Evolutionary conservation across 2,329 filamentous ascomycete genomes (phyloP), one percentile per base, ranked within the genome.

Genomic region (Penicillium glabrum): DNA sequence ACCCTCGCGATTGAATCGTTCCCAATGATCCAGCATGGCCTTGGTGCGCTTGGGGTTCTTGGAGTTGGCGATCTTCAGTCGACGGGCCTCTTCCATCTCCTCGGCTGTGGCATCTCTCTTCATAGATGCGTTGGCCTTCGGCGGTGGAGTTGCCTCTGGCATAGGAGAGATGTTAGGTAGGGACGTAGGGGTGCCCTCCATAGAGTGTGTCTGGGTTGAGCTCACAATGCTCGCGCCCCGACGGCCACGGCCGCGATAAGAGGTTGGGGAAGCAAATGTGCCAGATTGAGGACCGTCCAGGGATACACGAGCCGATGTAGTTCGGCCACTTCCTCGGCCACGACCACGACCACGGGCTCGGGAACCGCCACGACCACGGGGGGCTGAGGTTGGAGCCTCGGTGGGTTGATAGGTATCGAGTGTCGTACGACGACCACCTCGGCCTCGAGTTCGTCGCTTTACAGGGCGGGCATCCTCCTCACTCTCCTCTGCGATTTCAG

Each of bases 1-100:
- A 29, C 75, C 75, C 62, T 76, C 75, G 13, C 68, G 65, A 53
- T 77, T 77, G 66, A 77, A 78, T 24, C 75, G 73, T 21, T 69
- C 73, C 75, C 75, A 78, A 60, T 78, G 75, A 56, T 77, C 73
- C 26, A 78, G 69, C 75, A 78, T 78, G 44, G 75, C 75, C 60
- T 77, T 74, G 9, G 75, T 78, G 27, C 75, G 69, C 56, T 75
- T 76, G 5, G 75, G 75, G 48, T 78, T 77, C 63, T 77, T 77
- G 21, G 75, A 77, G 53, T 77, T 75, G 44, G 69, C 67, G 44
- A 78, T 77, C 59, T 77, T 76, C 48, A 72, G 64, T 19, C 67
- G 72, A 46, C 72, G 70, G 19, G 69, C 70, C 29, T 71, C 60
- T 45, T 75, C 73, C 3, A 72, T 46, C 13, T 64, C 57, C 21